Conservation (phyloP, 1,284 basidiomycete genomes). For the Austropuccinia psidii region DNA sequence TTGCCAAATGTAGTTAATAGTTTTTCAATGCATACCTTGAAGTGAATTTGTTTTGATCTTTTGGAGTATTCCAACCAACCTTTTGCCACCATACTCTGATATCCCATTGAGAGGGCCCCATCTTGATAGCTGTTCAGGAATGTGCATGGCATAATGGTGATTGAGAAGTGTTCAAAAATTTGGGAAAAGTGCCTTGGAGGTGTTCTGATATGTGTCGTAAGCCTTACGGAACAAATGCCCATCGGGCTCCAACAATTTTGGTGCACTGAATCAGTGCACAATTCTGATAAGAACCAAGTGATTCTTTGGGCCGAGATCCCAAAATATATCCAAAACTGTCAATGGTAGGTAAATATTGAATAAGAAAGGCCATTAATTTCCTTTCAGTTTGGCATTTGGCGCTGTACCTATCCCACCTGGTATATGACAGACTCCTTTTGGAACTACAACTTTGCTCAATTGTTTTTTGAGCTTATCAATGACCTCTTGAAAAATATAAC, state of each 20-base stretch:
- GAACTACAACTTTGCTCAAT: too few relatives aligned
- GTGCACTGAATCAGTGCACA: constrained; percentile 32
- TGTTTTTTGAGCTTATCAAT: too few relatives aligned
- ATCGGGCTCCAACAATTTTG: not conserved
- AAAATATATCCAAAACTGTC: constrained; percentile 6
- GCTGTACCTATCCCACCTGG: too few relatives aligned
- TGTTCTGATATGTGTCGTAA: not conserved
- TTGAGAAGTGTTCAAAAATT: not conserved
- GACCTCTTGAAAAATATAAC: too few relatives aligned
- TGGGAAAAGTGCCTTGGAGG: not conserved
- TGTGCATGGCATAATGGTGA: constrained; percentile 15
- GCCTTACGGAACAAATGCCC: not conserved
- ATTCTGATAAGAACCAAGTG: too few relatives aligned
- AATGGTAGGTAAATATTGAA: constrained; percentile 30
- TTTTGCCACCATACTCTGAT: constrained; percentile 12
- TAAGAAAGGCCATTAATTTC: not conserved
- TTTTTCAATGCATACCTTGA: too few relatives aligned
- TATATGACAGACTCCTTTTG: too few relatives aligned
- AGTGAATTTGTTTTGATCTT: not conserved
- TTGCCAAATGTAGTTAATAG: too few relatives aligned
- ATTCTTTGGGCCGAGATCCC: not conserved
- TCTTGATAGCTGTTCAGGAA: not conserved
- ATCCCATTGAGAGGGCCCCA: constrained; percentile 8
- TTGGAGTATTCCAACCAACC: not conserved
- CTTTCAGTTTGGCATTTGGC: not conserved